Percentiles rank a stretch among this genome's conserved stretches.
These are phyloP conservation scores for Moesziomyces aphidis DNA, from an alignment of 1,284 basidiomycete genomes.

Conservation along the genomic window DNA sequence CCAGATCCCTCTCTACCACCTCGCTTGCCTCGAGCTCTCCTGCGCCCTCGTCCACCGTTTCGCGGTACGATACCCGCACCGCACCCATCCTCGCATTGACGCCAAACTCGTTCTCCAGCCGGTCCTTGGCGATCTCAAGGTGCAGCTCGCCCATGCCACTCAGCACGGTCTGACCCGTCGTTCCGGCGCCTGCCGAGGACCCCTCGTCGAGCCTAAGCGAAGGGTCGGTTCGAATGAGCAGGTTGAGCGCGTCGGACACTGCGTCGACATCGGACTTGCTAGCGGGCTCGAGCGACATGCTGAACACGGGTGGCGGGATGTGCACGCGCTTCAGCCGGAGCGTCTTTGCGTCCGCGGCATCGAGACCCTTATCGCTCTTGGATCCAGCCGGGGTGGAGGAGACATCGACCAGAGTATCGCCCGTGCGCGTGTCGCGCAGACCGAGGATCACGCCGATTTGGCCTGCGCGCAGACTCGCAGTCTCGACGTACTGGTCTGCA, in stretches of 20 bases:
- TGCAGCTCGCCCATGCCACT: constrained; percentile 87
- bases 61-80: constrained; percentile 83
- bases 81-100: constrained; percentile 81
- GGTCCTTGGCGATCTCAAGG: constrained; percentile 84
- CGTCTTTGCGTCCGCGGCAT: constrained; percentile 13
- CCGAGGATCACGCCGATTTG: constrained; percentile 87
- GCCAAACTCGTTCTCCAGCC: constrained; percentile 82
- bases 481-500: constrained; percentile 81
- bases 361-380: background rate
- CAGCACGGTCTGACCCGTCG: constrained; percentile 82
- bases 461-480: constrained; percentile 82
- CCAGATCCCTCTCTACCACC: constrained; percentile 57
- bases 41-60: constrained; percentile 72
- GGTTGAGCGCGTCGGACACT: constrained; percentile 79
- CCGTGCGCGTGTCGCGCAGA: constrained; percentile 83
- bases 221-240: constrained; percentile 85
- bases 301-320: constrained; percentile 81
- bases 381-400: constrained; percentile 6
- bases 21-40: constrained; percentile 31
- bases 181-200: constrained; percentile 20
- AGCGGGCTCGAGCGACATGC: constrained; percentile 63
- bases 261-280: constrained; percentile 75
- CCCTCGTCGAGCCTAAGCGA: constrained; percentile 75
- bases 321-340: constrained; percentile 78
- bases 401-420: constrained; percentile 78